Evolutionary conservation across 2,329 filamentous ascomycete species (phyloP), one percentile per base, ranked within the genome.

Genomic region (Keithomyces neogunnii): DNA sequence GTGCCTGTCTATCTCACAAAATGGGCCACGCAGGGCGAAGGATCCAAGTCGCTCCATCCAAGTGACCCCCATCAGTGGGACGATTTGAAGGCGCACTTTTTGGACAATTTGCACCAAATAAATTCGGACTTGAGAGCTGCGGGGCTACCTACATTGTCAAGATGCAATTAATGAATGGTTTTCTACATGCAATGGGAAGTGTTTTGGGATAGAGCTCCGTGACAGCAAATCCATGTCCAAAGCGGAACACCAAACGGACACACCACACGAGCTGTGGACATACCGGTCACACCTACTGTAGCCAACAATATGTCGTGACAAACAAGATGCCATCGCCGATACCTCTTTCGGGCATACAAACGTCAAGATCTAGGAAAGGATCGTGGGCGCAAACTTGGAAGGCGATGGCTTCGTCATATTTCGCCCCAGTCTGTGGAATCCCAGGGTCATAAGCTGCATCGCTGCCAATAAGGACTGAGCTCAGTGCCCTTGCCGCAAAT

Each of bases 71-170:
- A 47, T 11, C 55, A 59, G 45, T 63, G 62, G 60, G 57, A 62
- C 8, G 53, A 50, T 39, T 50, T 62, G 29, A 53, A 56, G 51
- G 60, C 60, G 3, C 59, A 58, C 26, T 64, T 64, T 43, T 53
- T 65, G 4, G 60, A 63, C 29, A 58, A 63, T 30, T 33, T 62
- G 8, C 56, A 60, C 11, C 40, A 63, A 48, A 55, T 65, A 26
- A 47, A 61, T 35, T 45, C 48, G 5, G 59, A 63, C 35, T 46
- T 65, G 45, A 49, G 53, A 9, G 54, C 57, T 4, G 53, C 51
- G 4, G 58, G 57, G 3, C 43, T 59, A 10, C 51, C 53, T 1
- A 29, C 48, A 28, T 35, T 57, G 38, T 28, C 39, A 5, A 11
- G 5, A 26, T 2, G 11, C 38, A 33, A 31, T 11, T 29, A 8